phyloP scores from a whole-genome alignment of 169 alveolate species.

The Plasmodium vinckei region DNA sequence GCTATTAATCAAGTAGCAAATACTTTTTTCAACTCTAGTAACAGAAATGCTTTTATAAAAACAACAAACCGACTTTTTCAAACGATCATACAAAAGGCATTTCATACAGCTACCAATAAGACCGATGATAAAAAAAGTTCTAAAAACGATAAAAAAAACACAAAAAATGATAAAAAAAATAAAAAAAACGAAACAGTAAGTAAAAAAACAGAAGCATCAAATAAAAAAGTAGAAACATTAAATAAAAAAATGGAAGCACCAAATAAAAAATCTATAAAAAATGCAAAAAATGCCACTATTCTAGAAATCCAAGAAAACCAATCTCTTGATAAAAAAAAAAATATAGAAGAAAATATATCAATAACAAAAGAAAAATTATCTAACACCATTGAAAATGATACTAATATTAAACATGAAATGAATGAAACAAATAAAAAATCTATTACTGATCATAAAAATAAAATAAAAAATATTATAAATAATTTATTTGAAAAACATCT shows the following conservation, averaged over 20 bases:
- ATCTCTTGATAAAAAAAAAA: not conserved
- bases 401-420: conserved; percentile 7
- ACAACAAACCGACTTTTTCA: conserved; percentile 14
- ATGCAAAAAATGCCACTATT: no score
- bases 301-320: not conserved
- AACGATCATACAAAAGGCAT: conserved; percentile 3
- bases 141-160: no score
- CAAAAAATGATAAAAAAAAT: not conserved
- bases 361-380: not conserved
- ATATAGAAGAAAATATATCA: not conserved
- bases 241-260: no score
- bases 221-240: no score
- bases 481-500: conserved; percentile 76
- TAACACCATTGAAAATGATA: conserved; percentile 7
- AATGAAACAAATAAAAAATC: conserved; percentile 10
- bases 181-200: no score
- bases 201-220: no score
- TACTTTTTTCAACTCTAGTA: no score
- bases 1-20: no score
- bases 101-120: conserved; percentile 10
- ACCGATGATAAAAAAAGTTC: not conserved
- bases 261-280: no score
- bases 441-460: conserved; percentile 1
- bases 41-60: not conserved
- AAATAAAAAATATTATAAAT: conserved; percentile 25